Evolutionary conservation across 495 filamentous ascomycete genomes (phyloP).

Genomic region (Penicillium paxilli): DNA sequence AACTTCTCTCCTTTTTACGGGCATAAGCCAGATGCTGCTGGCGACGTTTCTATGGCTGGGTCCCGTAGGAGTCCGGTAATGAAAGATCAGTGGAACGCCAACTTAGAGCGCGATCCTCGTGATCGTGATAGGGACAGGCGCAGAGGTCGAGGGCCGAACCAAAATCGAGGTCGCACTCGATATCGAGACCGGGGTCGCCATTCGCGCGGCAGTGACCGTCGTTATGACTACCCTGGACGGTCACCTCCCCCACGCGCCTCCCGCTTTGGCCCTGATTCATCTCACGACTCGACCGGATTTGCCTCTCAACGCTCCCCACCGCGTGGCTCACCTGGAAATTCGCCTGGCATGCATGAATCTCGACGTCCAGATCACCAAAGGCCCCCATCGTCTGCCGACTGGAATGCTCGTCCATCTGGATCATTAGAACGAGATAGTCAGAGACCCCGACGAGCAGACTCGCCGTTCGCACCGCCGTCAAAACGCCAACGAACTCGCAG

Average conservation of each 20-base stretch:
- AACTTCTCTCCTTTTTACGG: constrained; percentile 4
- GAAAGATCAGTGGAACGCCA: constrained; percentile 58
- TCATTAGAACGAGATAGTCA: constrained; percentile 23
- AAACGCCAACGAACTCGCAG: constrained; percentile 50
- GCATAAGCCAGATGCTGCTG: constrained; percentile 42
- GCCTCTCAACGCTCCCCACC: constrained; percentile 27
- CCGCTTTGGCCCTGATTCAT: constrained; percentile 31
- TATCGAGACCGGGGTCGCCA: constrained; percentile 36
- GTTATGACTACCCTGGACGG: constrained; percentile 30
- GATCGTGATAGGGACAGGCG: constrained; percentile 37
- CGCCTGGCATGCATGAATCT: constrained; percentile 10
- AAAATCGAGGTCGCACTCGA: constrained; percentile 37
- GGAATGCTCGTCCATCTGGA: constrained; percentile 16
- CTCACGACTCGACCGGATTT: constrained; percentile 32
- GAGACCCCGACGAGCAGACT: constrained; percentile 30
- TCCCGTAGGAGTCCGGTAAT: constrained; percentile 57
- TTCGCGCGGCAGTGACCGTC: constrained; percentile 30
- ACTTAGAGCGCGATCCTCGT: constrained; percentile 43
- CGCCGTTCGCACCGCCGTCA: constrained; percentile 32
- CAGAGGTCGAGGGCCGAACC: constrained; percentile 41
- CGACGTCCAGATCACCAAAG: constrained; percentile 15
- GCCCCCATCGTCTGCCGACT: constrained; percentile 17
- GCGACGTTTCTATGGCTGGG: constrained; percentile 53
- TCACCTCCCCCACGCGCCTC: constrained; percentile 41
- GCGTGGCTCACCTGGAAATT: constrained; percentile 33